Evolutionary conservation across 345 rosid genomes (phyloP).

Genomic region (Gossypium herbaceum): DNA sequence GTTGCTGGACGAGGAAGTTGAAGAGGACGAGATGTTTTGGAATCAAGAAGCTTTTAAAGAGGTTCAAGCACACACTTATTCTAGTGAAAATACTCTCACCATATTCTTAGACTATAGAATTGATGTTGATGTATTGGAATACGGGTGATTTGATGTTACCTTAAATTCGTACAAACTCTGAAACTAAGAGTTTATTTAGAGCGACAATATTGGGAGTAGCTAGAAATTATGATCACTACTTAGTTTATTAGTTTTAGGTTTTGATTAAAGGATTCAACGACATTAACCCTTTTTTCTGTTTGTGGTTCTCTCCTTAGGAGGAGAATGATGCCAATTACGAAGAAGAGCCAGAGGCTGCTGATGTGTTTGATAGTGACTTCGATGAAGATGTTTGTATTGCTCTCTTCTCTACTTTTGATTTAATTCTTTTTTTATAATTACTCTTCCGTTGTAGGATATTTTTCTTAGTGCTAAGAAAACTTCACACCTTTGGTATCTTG

Average conservation of each 20-base stretch:
- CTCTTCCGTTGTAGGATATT: not conserved
- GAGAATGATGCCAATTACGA: conserved; percentile 74
- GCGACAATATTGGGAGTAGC: not conserved
- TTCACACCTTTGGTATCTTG: not conserved
- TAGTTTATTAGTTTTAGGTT: not conserved
- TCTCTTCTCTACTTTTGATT: conserved; percentile 14
- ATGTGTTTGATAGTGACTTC: conserved; percentile 92
- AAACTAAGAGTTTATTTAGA: no score
- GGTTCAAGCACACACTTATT: conserved; percentile 25
- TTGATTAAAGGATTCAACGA: not conserved
- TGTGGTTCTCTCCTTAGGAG: conserved; percentile 47
- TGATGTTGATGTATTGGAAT: not conserved
- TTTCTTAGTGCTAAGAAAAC: not conserved
- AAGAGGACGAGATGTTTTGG: conserved; percentile 92
- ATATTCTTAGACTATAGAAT: not conserved
- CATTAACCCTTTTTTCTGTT: conserved; percentile 8
- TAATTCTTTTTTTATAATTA: not conserved
- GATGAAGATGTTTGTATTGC: conserved; percentile 70
- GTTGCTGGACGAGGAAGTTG: conserved; percentile 77
- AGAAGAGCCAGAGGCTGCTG: conserved; percentile 76
- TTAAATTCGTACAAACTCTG: not conserved
- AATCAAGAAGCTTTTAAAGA: conserved; percentile 94
- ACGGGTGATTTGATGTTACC: not conserved
- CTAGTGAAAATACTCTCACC: not conserved
- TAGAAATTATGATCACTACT: not conserved